Evolutionary conservation across 495 filamentous ascomycete species (phyloP).

Genomic region (Tuber brumale): DNA sequence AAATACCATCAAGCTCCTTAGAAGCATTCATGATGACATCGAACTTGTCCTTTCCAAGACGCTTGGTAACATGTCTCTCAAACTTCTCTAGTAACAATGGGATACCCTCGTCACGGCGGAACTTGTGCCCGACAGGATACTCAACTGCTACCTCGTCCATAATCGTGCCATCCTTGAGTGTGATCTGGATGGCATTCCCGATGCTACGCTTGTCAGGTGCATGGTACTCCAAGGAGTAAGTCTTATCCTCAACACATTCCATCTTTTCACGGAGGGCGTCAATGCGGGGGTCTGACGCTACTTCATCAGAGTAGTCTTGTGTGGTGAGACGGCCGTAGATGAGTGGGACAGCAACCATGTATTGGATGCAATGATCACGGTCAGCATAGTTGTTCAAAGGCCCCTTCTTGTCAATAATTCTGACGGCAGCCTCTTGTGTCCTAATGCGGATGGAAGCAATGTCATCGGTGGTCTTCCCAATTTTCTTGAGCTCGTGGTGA

Average conservation of each 20-base stretch:
- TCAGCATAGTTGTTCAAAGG: constrained; percentile 99
- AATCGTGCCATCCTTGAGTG: constrained; percentile 88
- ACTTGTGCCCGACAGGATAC: constrained; percentile 86
- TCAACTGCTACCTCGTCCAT: constrained; percentile 89
- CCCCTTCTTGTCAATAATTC: constrained; percentile 99
- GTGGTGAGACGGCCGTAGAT: constrained; percentile 87
- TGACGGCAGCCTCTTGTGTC: constrained; percentile 95
- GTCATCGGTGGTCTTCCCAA: constrained; percentile 88
- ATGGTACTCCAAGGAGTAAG: constrained; percentile 93
- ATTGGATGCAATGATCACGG: constrained; percentile 98
- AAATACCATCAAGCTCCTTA: constrained; percentile 58
- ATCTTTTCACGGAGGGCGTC: constrained; percentile 87
- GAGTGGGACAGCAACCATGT: constrained; percentile 96
- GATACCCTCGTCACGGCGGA: constrained; percentile 92
- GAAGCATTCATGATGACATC: constrained; percentile 68
- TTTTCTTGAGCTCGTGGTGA: constrained; percentile 67
- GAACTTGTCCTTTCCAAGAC: constrained; percentile 68
- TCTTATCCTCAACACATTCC: constrained; percentile 87
- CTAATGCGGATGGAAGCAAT: constrained; percentile 89
- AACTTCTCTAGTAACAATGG: constrained; percentile 92
- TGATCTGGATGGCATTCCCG: constrained; percentile 89
- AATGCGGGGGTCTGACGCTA: constrained; percentile 80
- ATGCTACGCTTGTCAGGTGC: constrained; percentile 87
- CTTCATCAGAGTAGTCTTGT: constrained; percentile 85
- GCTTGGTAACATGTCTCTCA: constrained; percentile 78